Percentiles rank a stretch among this genome's conserved stretches.
Conservation (phyloP, 169 alveolate genomes). For the Eimeria necatrix region DNA sequence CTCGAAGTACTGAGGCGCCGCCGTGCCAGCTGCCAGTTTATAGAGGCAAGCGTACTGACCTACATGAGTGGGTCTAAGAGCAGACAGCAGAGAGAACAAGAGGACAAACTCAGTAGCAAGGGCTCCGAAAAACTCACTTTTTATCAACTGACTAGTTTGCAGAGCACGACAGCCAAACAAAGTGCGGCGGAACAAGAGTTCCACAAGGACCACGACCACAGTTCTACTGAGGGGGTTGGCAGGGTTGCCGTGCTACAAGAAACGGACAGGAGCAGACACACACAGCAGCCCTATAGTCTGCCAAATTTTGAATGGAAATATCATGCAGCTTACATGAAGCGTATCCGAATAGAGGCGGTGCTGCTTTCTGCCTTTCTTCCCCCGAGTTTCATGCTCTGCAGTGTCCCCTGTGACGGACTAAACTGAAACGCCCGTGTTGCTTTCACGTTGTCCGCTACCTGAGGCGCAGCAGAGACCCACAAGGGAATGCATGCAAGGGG, state of each 20-base stretch:
- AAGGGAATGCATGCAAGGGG: too few species aligned
- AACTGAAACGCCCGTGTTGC: not conserved
- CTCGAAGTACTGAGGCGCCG: constrained; percentile 24
- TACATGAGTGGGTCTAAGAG: not conserved
- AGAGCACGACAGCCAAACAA: too few species aligned
- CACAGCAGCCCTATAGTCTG: too few species aligned
- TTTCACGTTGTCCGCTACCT: not conserved
- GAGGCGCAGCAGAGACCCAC: not conserved
- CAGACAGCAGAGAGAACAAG: not conserved
- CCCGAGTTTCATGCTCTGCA: not conserved
- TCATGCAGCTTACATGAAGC: not conserved
- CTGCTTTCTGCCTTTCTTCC: not conserved
- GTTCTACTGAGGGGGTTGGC: too few species aligned
- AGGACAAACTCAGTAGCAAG: not conserved
- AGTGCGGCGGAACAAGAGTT: too few species aligned
- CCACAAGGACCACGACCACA: too few species aligned
- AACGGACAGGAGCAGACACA: too few species aligned
- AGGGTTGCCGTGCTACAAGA: too few species aligned
- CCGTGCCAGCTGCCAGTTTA: not conserved
- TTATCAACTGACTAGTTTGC: too few species aligned
- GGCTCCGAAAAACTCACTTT: too few species aligned
- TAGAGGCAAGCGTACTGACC: constrained; percentile 5
- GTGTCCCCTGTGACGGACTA: not conserved
- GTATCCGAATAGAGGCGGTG: not conserved
- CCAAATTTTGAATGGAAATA: too few species aligned